phyloP scores from a whole-genome alignment of 805 yeast species.

The Kurtzmaniella fragi region DNA sequence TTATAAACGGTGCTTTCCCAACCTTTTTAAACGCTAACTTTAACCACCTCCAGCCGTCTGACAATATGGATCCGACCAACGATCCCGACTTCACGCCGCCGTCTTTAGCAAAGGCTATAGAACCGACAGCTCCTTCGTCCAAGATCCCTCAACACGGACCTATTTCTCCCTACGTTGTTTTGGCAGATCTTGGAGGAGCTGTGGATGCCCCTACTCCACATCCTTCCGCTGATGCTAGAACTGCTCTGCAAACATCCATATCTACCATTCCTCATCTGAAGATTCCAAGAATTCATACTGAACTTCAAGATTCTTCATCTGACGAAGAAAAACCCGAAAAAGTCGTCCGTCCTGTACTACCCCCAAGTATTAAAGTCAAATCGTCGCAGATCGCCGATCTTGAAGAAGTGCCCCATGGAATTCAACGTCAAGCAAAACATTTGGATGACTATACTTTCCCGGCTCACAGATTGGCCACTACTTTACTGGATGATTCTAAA shows the following conservation, averaged over 20 bases:
- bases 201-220: slow-evolving; percentile 72
- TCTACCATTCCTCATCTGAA: slow-evolving; percentile 22
- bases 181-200: slow-evolving; percentile 68
- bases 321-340: slow-evolving; percentile 30
- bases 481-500: slow-evolving; percentile 67
- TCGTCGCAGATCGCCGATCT: slow-evolving; percentile 79
- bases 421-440: slow-evolving; percentile 76
- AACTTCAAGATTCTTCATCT: slow-evolving; percentile 43
- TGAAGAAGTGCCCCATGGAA: slow-evolving; percentile 96
- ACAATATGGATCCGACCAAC: slow-evolving; percentile 81
- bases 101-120: slow-evolving; percentile 53
- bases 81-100: slow-evolving; percentile 92
- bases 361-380: slow-evolving; percentile 42
- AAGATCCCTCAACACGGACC: slow-evolving; percentile 72
- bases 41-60: neutral
- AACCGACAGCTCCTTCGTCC: slow-evolving; percentile 63
- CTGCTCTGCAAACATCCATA: slow-evolving; percentile 2
- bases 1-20: neutral
- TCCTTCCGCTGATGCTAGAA: slow-evolving; percentile 20
- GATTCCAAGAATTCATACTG: slow-evolving; percentile 55
- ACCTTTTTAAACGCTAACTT: neutral
- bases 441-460: slow-evolving; percentile 77
- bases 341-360: slow-evolving; percentile 16
- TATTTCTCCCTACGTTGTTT: slow-evolving; percentile 69
- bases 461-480: slow-evolving; percentile 72